These are phyloP conservation scores for Sporobolomyces roseus DNA, from an alignment of 768 basidiomycete species.

Conservation along the genomic window DNA sequence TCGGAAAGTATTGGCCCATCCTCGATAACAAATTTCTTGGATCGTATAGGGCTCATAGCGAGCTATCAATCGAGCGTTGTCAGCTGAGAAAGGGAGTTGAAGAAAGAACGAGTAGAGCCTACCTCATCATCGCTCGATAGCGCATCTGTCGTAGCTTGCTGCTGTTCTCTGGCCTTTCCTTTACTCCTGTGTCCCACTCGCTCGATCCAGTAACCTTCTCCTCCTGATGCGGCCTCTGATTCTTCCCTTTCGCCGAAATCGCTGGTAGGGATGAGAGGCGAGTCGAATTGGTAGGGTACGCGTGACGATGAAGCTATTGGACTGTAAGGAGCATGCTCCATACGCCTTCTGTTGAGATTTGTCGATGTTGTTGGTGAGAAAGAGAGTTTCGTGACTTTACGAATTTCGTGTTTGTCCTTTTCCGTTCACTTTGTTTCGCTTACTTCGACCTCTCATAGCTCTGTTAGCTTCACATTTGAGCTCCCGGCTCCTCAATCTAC, in stretches of 20 bases:
- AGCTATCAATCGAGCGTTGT: background rate
- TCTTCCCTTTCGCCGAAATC: slow-evolving; percentile 30
- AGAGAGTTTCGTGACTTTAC: background rate
- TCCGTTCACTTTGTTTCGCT: background rate
- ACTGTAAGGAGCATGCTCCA: slow-evolving; percentile 20
- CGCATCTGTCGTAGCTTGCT: background rate
- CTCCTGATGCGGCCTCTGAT: background rate
- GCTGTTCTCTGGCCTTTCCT: background rate
- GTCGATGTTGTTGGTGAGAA: background rate
- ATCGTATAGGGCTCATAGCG: slow-evolving; percentile 4
- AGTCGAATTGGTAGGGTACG: background rate
- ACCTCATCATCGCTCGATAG: slow-evolving; percentile 30
- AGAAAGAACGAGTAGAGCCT: background rate
- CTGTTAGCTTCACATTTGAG: too few relatives aligned
- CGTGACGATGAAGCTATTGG: slow-evolving; percentile 17
- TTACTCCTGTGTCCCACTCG: too few relatives aligned
- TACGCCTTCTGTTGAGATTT: background rate
- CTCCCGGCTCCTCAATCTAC: too few relatives aligned
- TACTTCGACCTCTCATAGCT: too few relatives aligned
- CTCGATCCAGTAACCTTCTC: slow-evolving; percentile 14
- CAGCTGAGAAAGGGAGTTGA: background rate
- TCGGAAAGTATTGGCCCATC: background rate
- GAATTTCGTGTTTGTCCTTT: background rate
- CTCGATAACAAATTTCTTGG: background rate
- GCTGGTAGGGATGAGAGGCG: slow-evolving; percentile 11